Percentiles rank a stretch among this genome's conserved stretches.
phyloP scores from a whole-genome alignment of 106 monocot species.

The Cymbidium sinense region DNA sequence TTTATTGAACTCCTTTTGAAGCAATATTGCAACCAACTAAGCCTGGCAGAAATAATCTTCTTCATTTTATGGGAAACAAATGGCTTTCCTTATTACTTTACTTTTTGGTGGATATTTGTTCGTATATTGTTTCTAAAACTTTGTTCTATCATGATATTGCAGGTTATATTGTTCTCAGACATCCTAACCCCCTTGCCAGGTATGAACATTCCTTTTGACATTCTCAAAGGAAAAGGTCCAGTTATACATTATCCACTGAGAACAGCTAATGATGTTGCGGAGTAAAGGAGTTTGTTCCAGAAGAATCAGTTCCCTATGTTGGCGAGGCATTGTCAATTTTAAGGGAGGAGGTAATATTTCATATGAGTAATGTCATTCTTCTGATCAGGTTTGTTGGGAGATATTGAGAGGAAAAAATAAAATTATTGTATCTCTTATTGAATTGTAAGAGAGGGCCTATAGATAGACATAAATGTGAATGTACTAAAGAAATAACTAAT shows the following conservation, averaged over 20 bases:
- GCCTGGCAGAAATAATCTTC: background rate
- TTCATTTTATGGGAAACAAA: background rate
- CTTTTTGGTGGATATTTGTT: background rate
- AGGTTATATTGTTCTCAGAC: constrained; percentile 96
- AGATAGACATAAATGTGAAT: too few species aligned
- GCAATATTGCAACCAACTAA: background rate
- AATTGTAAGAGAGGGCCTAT: too few species aligned
- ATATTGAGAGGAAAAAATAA: too few species aligned
- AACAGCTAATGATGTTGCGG: constrained; percentile 65
- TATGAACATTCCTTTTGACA: constrained; percentile 99
- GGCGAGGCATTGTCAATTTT: constrained; percentile 77
- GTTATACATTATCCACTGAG: constrained; percentile 71
- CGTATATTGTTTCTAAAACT: background rate
- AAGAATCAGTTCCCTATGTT: constrained; percentile 86
- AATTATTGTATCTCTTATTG: too few species aligned
- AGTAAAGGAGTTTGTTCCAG: constrained; percentile 76
- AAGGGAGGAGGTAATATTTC: constrained; percentile 51
- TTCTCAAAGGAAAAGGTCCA: constrained; percentile 95
- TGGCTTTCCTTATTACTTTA: background rate
- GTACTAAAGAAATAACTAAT: too few species aligned
- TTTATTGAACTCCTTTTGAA: background rate
- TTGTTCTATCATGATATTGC: constrained; percentile 15
- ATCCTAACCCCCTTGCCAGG: constrained; percentile 92
- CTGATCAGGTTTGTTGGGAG: background rate
- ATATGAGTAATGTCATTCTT: background rate